Conservation (phyloP, 306 rosid species). For the Inga oerstediana region DNA sequence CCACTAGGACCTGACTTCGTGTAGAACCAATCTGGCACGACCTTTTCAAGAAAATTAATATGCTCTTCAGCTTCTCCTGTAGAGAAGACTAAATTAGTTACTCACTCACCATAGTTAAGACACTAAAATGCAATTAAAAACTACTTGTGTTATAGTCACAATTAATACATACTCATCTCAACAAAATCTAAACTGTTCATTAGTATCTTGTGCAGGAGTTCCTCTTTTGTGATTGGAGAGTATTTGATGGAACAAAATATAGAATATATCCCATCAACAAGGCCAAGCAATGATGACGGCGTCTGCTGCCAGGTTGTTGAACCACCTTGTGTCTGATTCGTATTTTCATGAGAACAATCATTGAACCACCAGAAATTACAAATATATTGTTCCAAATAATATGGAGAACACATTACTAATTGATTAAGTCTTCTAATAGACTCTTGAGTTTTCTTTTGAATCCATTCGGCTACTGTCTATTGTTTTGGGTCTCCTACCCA, state of each 20-base stretch:
- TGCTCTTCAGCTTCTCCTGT: not conserved
- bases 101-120: too few relatives aligned
- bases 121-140: too few relatives aligned
- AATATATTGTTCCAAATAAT: too few relatives aligned
- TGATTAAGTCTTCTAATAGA: too few relatives aligned
- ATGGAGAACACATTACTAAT: too few relatives aligned
- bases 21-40: slow-evolving; percentile 65
- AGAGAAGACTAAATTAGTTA: too few relatives aligned
- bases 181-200: slow-evolving; percentile 55
- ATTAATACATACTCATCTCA: slow-evolving; percentile 55
- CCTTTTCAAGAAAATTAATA: slow-evolving; percentile 52
- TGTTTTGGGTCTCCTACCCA: too few relatives aligned
- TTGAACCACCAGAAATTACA: not conserved
- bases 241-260: slow-evolving; percentile 56
- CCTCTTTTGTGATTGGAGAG: slow-evolving; percentile 66
- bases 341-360: slow-evolving; percentile 29
- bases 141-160: not conserved
- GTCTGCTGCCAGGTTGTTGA: slow-evolving; percentile 12
- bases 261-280: slow-evolving; percentile 56
- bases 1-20: slow-evolving; percentile 52
- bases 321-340: slow-evolving; percentile 33
- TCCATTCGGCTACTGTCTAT: too few relatives aligned
- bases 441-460: too few relatives aligned
- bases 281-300: slow-evolving; percentile 44
- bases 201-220: slow-evolving; percentile 72